Conservation (phyloP, 345 rosid genomes). For the Linum usitatissimum region DNA sequence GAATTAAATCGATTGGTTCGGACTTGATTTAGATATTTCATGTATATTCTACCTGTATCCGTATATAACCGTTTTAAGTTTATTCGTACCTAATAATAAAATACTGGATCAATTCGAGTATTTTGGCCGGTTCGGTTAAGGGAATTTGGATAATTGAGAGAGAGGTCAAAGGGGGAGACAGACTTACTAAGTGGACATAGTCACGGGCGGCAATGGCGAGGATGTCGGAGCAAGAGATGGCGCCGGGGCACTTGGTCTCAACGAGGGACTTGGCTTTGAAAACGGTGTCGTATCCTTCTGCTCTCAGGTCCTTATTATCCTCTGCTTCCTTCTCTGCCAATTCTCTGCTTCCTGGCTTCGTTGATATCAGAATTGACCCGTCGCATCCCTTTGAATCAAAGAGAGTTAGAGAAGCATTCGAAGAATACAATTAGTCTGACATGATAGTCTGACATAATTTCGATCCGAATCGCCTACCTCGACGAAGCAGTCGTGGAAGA, state of each 20-base stretch:
- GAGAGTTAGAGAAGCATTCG: too few relatives aligned
- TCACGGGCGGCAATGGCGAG: conserved; percentile 49
- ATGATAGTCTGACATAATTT: too few relatives aligned
- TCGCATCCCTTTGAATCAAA: conserved; percentile 53
- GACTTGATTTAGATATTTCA: too few relatives aligned
- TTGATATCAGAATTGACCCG: conserved; percentile 57
- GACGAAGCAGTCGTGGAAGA: conserved; percentile 95
- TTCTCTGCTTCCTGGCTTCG: conserved; percentile 44
- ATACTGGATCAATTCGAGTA: too few relatives aligned
- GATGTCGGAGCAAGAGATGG: conserved; percentile 54
- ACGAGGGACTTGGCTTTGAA: conserved; percentile 56
- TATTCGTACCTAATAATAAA: too few relatives aligned
- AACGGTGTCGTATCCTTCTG: conserved; percentile 53
- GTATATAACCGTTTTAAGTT: too few relatives aligned
- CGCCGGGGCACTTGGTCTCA: conserved; percentile 70
- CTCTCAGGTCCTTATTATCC: conserved; percentile 52
- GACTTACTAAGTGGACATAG: conserved; percentile 47
- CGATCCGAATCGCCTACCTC: conserved; percentile 26
- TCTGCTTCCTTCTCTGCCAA: conserved; percentile 69
- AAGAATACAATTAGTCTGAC: too few relatives aligned
- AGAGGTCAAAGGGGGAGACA: not conserved
- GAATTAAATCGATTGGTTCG: too few relatives aligned
- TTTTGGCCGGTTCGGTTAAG: too few relatives aligned
- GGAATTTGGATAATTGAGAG: not conserved
- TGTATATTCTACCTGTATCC: too few relatives aligned